Evolutionary conservation across 352 stramenopile species (phyloP).

Genomic region (Pythium volutum): DNA sequence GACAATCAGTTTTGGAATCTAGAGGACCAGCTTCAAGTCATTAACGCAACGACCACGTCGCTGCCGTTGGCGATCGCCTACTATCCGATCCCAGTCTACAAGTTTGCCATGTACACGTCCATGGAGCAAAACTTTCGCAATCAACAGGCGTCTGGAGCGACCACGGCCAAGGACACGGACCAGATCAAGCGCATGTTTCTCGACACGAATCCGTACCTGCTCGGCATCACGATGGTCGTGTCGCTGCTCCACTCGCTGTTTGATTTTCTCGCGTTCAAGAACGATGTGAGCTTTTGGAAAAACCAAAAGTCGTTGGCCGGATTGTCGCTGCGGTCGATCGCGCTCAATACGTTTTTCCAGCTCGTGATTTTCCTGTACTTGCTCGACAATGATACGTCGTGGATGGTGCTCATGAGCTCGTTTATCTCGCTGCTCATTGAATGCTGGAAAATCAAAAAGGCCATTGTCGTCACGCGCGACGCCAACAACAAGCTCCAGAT

Average conservation of each 20-base stretch:
- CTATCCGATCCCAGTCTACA: slow-evolving; percentile 84
- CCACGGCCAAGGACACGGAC: slow-evolving; percentile 86
- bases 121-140: slow-evolving; percentile 92
- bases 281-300: slow-evolving; percentile 98
- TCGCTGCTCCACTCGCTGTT: slow-evolving; percentile 97
- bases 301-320: slow-evolving; percentile 97
- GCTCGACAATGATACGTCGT: slow-evolving; percentile 96
- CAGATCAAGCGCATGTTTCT: slow-evolving; percentile 95
- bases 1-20: slow-evolving; percentile 95
- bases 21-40: slow-evolving; percentile 75
- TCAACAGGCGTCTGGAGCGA: slow-evolving; percentile 92
- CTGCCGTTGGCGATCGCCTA: slow-evolving; percentile 86
- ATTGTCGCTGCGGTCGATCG: slow-evolving; percentile 91
- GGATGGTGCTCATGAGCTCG: slow-evolving; percentile 92
- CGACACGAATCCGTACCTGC: slow-evolving; percentile 97
- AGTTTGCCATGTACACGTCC: slow-evolving; percentile 92
- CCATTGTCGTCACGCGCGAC: slow-evolving; percentile 80
- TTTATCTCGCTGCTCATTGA: slow-evolving; percentile 85
- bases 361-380: slow-evolving; percentile 98
- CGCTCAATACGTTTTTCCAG: slow-evolving; percentile 97
- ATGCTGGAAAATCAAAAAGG: slow-evolving; percentile 94
- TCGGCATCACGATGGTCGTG: slow-evolving; percentile 94
- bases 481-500: slow-evolving; percentile 78
- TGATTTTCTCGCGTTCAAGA: slow-evolving; percentile 99
- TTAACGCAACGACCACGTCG: slow-evolving; percentile 87